These are phyloP conservation scores for Guillardia theta DNA, from an alignment of 78 protist genomes.

Conservation along the genomic window DNA sequence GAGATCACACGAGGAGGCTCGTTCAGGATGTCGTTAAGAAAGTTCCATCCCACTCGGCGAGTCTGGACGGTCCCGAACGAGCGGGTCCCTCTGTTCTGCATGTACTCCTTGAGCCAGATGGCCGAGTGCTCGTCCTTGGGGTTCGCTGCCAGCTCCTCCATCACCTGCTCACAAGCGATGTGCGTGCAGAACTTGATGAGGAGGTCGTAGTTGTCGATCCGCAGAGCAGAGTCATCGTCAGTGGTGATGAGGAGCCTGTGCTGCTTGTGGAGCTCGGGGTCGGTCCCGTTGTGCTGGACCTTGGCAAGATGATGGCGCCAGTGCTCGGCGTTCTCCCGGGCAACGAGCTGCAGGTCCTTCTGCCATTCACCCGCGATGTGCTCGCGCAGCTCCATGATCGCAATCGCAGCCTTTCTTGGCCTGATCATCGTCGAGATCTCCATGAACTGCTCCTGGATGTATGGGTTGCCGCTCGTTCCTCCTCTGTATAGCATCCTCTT, in stretches of 20 bases:
- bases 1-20: not conserved
- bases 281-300: not conserved
- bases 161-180: not conserved
- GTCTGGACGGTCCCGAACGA: not conserved
- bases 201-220: not conserved
- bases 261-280: not conserved
- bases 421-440: not conserved
- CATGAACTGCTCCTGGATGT: not conserved
- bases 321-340: not conserved
- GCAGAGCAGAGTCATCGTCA: not conserved
- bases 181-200: constrained; percentile 24
- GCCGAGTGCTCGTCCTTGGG: not conserved
- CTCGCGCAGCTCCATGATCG: not conserved
- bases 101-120: not conserved
- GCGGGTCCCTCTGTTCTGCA: not conserved
- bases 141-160: not conserved
- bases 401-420: not conserved
- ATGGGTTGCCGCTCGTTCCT: not conserved
- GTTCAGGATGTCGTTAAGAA: not conserved
- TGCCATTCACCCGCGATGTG: not conserved
- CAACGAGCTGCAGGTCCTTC: not conserved
- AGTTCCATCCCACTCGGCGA: not conserved
- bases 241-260: not conserved
- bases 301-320: not conserved
- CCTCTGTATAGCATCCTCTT: not conserved